Base-by-base conservation (phyloP, 768 basidiomycete species). In the Lepiota venenata region DNA sequence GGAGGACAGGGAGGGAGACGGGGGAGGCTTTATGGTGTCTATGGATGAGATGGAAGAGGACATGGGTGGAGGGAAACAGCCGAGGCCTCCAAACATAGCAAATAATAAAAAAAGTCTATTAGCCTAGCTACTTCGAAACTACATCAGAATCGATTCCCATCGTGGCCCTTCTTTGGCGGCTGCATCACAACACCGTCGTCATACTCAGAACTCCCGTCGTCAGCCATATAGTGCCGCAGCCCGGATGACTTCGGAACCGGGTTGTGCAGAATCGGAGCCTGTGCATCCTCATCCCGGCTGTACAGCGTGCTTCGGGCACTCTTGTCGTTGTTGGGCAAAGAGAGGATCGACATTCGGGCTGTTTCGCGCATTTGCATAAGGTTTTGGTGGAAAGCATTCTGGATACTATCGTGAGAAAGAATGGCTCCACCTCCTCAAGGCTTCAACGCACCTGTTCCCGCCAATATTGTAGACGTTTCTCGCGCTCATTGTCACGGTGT, bases 381-480 rank as follows among this genome's bases (percentile, higher is more conserved):
- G 64, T 88, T 88, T 70, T 88, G 85, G 60, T 88, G 87, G 78
- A 90, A 87, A 8, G 86, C 81, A 60, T 85, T 87, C 84, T 90
- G 60, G 15, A 51, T 25, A 25, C 56, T 51, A 43, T 12, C 55
- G 52, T 50, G 20, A 25, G 16, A 44, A 48, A 40, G 25, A n/a
- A 20, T n/a, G 16, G 12, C 12, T 43, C 43, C 37, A 50, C 22
- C 42, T 10, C n/a, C n/a, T 10, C 6, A n/a, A 21, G 61, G 47
- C 44, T n/a, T 58, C 8, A 6, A 48, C 53, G 29, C 21, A 84
- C 87, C 78, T 92, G 91, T 73, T 94, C 92, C 60, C 85, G 84
- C 87, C 92, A 93, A 70, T 94, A 93, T 65, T 92, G 90, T 40
- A 85, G 72, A 60, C 92, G 86, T 69, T 87, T 92, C 71, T 89